A percentile compares a stretch with the other conserved stretches of the same genome.
Conservation (phyloP, 176 grass and related monocot genomes). For the Oryza coarctata region DNA sequence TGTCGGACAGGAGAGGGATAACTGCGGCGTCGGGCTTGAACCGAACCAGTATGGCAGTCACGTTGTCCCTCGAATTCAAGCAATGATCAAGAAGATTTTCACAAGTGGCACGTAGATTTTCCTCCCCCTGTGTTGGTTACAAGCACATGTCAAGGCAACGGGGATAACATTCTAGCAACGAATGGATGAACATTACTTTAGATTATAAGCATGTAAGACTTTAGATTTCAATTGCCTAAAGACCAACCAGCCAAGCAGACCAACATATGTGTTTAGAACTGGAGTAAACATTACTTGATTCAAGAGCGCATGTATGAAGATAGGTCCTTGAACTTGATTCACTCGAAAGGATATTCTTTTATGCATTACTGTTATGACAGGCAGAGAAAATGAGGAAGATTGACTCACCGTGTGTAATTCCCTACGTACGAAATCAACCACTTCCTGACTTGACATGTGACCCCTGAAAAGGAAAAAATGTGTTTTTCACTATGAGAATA, state of each 20-base stretch:
- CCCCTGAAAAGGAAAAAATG: conserved; percentile 2
- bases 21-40: not conserved
- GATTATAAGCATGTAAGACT: not conserved
- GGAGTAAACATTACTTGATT: not conserved
- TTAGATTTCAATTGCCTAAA: not conserved
- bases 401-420: conserved; percentile 12
- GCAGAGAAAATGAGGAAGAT: not conserved
- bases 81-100: not conserved
- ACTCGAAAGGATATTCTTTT: not conserved
- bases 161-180: not conserved
- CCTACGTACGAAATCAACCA: not conserved
- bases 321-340: not conserved
- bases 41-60: conserved; percentile 18
- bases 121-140: conserved; percentile 2
- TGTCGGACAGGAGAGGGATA: not conserved
- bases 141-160: not conserved
- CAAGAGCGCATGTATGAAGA: not conserved
- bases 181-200: not conserved
- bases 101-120: not conserved
- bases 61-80: not conserved
- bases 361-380: not conserved
- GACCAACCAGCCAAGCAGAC: not conserved
- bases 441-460: not conserved
- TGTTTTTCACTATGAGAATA: not conserved
- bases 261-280: not conserved